Evolutionary conservation across 2,329 filamentous ascomycete species (phyloP).

Genomic region (Thelonectria blattea): DNA sequence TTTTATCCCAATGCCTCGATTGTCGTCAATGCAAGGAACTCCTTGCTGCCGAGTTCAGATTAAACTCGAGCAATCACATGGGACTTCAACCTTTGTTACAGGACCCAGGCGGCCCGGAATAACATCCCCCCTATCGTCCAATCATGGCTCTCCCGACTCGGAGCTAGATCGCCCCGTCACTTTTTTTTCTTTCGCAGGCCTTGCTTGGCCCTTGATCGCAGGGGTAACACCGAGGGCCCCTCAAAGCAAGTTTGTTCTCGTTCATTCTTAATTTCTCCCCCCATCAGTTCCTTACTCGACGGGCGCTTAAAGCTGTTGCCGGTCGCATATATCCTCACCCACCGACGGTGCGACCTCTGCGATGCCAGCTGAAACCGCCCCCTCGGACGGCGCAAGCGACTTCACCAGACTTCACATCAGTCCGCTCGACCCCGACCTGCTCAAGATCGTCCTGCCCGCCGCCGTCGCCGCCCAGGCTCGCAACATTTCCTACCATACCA

Average conservation of each 20-base stretch:
- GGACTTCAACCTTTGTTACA: neutral
- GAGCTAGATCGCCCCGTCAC: slow-evolving; percentile 17
- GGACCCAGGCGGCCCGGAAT: slow-evolving; percentile 28
- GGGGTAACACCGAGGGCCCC: neutral
- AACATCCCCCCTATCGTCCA: slow-evolving; percentile 35
- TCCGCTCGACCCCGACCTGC: slow-evolving; percentile 78
- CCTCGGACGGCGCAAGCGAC: slow-evolving; percentile 31
- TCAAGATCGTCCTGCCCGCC: slow-evolving; percentile 73
- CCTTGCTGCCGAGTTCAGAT: no score
- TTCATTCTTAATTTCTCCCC: slow-evolving; percentile 14
- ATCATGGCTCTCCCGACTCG: slow-evolving; percentile 23
- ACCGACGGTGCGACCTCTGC: slow-evolving; percentile 21
- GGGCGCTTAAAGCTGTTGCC: slow-evolving; percentile 17
- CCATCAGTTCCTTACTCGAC: neutral
- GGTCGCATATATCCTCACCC: slow-evolving; percentile 27
- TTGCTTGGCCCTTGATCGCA: slow-evolving; percentile 14
- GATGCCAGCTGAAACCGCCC: slow-evolving; percentile 33
- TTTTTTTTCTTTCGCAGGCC: slow-evolving; percentile 29
- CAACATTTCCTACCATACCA: slow-evolving; percentile 85
- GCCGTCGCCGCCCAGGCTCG: slow-evolving; percentile 70
- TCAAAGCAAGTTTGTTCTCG: slow-evolving; percentile 23
- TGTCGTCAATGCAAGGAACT: slow-evolving; percentile 4
- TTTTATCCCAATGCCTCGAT: slow-evolving; percentile 6
- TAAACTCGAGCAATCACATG: neutral
- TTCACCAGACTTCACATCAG: slow-evolving; percentile 76